Evolutionary conservation across 2,329 filamentous ascomycete species (phyloP), one percentile per base, ranked within the genome.

Genomic region (Apiospora sp.): DNA sequence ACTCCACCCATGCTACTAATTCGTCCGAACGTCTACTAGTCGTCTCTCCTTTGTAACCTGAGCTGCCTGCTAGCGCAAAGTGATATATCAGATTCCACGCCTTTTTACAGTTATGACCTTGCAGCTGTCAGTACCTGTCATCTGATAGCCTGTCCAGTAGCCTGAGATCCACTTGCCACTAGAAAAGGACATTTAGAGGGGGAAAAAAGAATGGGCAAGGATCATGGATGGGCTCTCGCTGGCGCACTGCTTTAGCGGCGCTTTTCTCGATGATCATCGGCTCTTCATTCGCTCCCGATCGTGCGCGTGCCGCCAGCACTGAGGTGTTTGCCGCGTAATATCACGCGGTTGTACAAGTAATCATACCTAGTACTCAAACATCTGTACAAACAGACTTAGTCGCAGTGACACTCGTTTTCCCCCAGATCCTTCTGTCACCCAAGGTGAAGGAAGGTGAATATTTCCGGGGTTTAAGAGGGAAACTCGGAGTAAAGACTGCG

Each of bases 111-210:
- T 61, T 61, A 61, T 22, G 27, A 37, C 54, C 30, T 19, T 61
- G 54, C 54, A 61, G 30, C 54, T 61, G 30, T 61, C 54, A 61
- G 30, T 49, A 16, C 54, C 19, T 61, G 54, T 61, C 54, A 37
- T 61, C 54, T 22, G 54, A 61, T 68, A 41, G 22, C n/a, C 24
- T 30, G n/a, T 41, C 37, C 37, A 41, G 6, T 41, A 10, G 8
- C 37, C 4, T 30, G 4, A 41, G 1, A 8, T 10, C 37, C 6
- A 41, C 27, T 30, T 30, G 27, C 4, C 27, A 30, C 27, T 30
- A 30, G 27, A 30, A 30, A 30, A 30, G 4, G 27, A 30, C 27
- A 4, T 30, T 30, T 22, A 41, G 22, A 44, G 1, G 27, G 19
- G 46, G n/a, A 44, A 12, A 61, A 19, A 37, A 44, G 7, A 27